A percentile compares a stretch with the other conserved stretches of the same genome.
Evolutionary conservation across 441 rosid species (phyloP).

Genomic region (Codiaeum variegatum): DNA sequence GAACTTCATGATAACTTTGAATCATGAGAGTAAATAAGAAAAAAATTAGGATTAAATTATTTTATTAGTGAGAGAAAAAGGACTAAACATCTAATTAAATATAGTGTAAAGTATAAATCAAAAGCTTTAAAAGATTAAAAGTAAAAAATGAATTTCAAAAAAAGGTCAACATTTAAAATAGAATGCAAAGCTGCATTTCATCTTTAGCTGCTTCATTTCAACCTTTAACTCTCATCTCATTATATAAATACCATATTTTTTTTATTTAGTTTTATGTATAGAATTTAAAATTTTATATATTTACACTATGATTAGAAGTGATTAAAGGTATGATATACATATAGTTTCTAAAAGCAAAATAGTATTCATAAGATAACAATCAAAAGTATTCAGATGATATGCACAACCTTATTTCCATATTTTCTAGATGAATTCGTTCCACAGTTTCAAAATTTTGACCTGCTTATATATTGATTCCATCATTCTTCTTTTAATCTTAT

Average conservation of each 20-base stretch:
- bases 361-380: neutral
- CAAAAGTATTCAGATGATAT: slow-evolving; percentile 2
- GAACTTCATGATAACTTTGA: no score
- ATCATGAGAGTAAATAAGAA: slow-evolving; percentile 19
- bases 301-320: no score
- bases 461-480: slow-evolving; percentile 43
- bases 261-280: no score
- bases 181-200: no score
- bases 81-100: slow-evolving; percentile 19
- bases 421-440: slow-evolving; percentile 79
- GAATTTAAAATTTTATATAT: no score
- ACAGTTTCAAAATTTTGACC: slow-evolving; percentile 49
- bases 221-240: no score
- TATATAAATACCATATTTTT: no score
- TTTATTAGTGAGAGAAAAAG: neutral
- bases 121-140: slow-evolving; percentile 11
- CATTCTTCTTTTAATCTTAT: slow-evolving; percentile 60
- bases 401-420: slow-evolving; percentile 66
- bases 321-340: neutral
- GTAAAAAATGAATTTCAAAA: no score
- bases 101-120: slow-evolving; percentile 23
- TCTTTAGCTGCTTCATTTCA: no score
- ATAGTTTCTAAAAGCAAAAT: neutral
- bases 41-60: slow-evolving; percentile 11
- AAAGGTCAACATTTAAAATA: no score